phyloP scores from a whole-genome alignment of 2,329 filamentous ascomycete genomes.

The Blumeria graminis region DNA sequence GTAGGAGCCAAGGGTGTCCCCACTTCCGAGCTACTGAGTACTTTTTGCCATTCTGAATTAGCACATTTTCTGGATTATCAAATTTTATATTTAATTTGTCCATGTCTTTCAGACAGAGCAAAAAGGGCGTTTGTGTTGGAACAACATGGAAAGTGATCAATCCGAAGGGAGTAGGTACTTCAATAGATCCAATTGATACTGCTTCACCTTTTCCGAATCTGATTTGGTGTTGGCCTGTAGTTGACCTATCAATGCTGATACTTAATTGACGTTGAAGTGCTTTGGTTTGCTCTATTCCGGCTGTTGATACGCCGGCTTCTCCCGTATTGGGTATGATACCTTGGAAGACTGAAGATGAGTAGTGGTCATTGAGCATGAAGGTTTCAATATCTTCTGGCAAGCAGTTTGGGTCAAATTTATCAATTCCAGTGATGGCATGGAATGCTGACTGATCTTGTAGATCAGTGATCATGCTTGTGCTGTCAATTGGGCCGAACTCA shows the following conservation, averaged over 20 bases:
- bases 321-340: background rate
- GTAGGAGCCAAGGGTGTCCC: too few relatives aligned
- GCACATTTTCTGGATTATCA: background rate
- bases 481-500: background rate
- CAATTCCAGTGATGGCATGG: background rate
- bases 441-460: background rate
- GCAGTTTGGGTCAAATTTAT: background rate
- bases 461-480: background rate
- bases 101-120: constrained; percentile 1
- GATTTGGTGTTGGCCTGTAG: background rate
- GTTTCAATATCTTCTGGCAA: background rate
- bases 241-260: background rate
- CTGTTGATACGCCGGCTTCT: background rate
- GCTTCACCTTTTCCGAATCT: constrained; percentile 1
- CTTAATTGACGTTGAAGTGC: background rate
- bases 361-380: background rate
- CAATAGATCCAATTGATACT: background rate
- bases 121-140: background rate
- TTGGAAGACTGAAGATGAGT: background rate
- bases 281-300: background rate
- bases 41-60: background rate
- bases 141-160: constrained; percentile 1
- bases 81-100: background rate
- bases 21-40: background rate
- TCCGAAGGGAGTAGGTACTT: background rate